Conservation (phyloP, 1,284 basidiomycete genomes). For the Ustilago tritici region DNA sequence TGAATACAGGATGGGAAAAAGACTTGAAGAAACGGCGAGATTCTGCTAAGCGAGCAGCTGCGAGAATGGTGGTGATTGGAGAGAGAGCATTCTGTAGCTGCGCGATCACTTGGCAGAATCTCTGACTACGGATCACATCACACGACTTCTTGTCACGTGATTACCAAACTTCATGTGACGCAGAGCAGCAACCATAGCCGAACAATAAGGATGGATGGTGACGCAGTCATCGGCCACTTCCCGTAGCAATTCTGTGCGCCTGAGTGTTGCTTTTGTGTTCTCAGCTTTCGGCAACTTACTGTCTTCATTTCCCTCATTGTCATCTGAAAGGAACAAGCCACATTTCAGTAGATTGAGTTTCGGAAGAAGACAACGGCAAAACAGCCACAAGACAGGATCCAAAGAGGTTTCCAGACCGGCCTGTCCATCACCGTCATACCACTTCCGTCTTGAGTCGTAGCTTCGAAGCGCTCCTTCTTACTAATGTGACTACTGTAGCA, state of each 20-base stretch:
- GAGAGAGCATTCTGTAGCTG: no score
- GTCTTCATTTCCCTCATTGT: neutral
- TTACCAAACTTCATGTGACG: neutral
- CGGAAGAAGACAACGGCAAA: neutral
- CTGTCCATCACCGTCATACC: no score
- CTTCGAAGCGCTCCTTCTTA: no score
- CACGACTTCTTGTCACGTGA: no score
- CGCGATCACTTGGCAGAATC: no score
- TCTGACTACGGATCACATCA: no score
- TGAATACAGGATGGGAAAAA: no score
- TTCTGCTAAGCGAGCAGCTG: no score
- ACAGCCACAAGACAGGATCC: neutral
- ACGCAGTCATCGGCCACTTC: conserved; percentile 1
- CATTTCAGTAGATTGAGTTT: neutral
- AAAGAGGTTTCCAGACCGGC: neutral
- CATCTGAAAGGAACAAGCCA: neutral
- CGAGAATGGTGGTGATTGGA: no score
- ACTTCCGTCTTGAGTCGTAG: no score
- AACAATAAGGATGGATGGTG: neutral
- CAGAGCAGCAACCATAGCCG: neutral
- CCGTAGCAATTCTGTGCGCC: conserved; percentile 1
- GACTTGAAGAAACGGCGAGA: no score
- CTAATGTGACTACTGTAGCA: no score
- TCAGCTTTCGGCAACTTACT: neutral
- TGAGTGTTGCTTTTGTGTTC: neutral